Percentiles rank a stretch among this genome's conserved stretches.
Conservation (phyloP, 1,284 basidiomycete species). For the Mycena citricolor region DNA sequence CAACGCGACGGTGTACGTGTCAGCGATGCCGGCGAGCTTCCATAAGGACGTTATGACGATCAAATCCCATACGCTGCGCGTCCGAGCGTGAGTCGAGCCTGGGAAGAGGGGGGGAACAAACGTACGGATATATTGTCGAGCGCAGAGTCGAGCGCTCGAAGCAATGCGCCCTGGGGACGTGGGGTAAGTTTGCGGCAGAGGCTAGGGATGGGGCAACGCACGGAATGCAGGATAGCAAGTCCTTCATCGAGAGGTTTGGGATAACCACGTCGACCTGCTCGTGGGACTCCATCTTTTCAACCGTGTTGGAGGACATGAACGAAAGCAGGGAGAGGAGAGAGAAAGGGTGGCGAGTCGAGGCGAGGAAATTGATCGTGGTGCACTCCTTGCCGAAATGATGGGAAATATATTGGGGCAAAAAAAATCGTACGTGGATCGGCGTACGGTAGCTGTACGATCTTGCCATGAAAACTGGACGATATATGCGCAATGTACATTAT, state of each 20-base stretch:
- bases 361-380: too few species aligned
- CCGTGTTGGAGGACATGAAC: conserved; percentile 4
- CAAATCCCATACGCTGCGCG: conserved; percentile 59
- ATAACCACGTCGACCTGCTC: conserved; percentile 51
- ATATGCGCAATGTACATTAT: too few species aligned
- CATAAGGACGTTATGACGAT: conserved; percentile 58
- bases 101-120: conserved; percentile 6
- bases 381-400: too few species aligned
- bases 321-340: conserved; percentile 8
- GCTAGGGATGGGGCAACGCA: too few species aligned
- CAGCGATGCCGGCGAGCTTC: conserved; percentile 60
- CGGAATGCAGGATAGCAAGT: conserved; percentile 76
- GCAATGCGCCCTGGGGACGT: conserved; percentile 63
- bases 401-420: too few species aligned
- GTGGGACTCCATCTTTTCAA: conserved; percentile 23
- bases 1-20: conserved; percentile 44
- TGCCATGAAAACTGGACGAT: too few species aligned
- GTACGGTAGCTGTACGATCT: too few species aligned
- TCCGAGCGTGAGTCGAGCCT: conserved; percentile 16
- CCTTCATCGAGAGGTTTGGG: conserved; percentile 68
- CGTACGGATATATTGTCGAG: conserved; percentile 69
- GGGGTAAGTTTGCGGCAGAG: too few species aligned
- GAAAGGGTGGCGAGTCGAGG: background rate
- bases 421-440: too few species aligned
- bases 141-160: conserved; percentile 75